Evolutionary conservation across 2,329 filamentous ascomycete genomes (phyloP).

Genomic region (Zelopaecilomyces penicillatus): DNA sequence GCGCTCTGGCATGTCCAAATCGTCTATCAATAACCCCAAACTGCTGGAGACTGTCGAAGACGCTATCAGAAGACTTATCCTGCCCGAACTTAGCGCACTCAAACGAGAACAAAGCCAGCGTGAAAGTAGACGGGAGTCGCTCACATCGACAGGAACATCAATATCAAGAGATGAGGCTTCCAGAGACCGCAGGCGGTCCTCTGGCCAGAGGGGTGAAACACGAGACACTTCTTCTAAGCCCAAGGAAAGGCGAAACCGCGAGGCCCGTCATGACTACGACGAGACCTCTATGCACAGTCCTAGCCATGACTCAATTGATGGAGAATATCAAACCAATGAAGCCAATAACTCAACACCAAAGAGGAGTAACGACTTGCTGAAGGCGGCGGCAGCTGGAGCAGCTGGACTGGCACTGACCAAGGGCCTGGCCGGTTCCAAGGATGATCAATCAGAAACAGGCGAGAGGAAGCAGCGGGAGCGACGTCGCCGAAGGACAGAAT

Average conservation of each 20-base stretch:
- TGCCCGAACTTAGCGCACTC: slow-evolving; percentile 84
- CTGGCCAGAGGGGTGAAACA: slow-evolving; percentile 45
- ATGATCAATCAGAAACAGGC: slow-evolving; percentile 35
- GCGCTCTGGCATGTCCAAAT: slow-evolving; percentile 46
- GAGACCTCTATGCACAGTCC: slow-evolving; percentile 40
- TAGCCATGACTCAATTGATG: slow-evolving; percentile 39
- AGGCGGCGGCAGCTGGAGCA: slow-evolving; percentile 37
- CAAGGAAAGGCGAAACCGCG: slow-evolving; percentile 40
- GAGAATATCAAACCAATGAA: slow-evolving; percentile 23
- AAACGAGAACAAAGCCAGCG: slow-evolving; percentile 83
- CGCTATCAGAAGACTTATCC: slow-evolving; percentile 78
- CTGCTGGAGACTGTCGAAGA: slow-evolving; percentile 87
- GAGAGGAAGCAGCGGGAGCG: slow-evolving; percentile 44
- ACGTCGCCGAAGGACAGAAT: slow-evolving; percentile 44
- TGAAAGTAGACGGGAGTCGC: slow-evolving; percentile 59
- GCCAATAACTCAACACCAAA: slow-evolving; percentile 37
- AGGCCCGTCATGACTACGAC: slow-evolving; percentile 47
- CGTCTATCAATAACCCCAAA: slow-evolving; percentile 87
- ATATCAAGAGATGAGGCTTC: slow-evolving; percentile 48
- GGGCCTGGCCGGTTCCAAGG: slow-evolving; percentile 24
- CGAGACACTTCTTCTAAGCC: slow-evolving; percentile 43
- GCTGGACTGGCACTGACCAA: slow-evolving; percentile 29
- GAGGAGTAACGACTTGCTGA: slow-evolving; percentile 35
- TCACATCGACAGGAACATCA: slow-evolving; percentile 47
- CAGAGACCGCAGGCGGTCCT: slow-evolving; percentile 52